These are phyloP conservation scores for Ambrosiella xylebori DNA, from an alignment of 2,329 filamentous ascomycete species.

Conservation along the genomic window DNA sequence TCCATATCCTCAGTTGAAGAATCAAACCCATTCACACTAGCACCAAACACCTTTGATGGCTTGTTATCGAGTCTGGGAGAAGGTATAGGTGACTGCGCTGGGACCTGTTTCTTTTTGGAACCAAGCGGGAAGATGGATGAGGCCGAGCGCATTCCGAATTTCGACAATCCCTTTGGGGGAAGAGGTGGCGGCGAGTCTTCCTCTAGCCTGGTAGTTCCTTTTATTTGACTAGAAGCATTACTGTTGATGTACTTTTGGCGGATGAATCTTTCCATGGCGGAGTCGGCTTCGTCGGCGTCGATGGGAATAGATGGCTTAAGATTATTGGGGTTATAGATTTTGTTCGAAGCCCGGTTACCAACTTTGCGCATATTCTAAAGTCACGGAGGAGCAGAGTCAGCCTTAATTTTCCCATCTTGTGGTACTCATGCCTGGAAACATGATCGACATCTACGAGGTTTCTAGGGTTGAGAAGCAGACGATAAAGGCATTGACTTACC, in stretches of 20 bases:
- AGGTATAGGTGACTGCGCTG: slow-evolving; percentile 14
- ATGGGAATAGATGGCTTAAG: slow-evolving; percentile 69
- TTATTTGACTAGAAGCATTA: slow-evolving; percentile 24
- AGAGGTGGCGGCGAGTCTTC: slow-evolving; percentile 40
- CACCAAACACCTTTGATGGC: slow-evolving; percentile 51
- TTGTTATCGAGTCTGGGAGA: slow-evolving; percentile 38
- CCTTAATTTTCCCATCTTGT: neutral
- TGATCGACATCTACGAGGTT: neutral
- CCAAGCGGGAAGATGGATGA: slow-evolving; percentile 53
- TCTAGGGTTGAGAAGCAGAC: neutral
- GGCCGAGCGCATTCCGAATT: slow-evolving; percentile 39
- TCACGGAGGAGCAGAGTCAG: neutral
- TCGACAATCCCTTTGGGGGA: slow-evolving; percentile 44
- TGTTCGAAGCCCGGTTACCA: slow-evolving; percentile 75
- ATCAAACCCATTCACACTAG: slow-evolving; percentile 33
- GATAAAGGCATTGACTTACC: slow-evolving; percentile 33
- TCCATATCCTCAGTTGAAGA: slow-evolving; percentile 44
- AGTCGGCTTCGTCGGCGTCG: slow-evolving; percentile 82
- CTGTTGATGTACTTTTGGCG: slow-evolving; percentile 74
- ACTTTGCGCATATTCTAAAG: slow-evolving; percentile 79
- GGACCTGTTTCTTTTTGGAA: slow-evolving; percentile 35
- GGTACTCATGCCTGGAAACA: neutral
- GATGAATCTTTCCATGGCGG: slow-evolving; percentile 89
- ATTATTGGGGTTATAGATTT: slow-evolving; percentile 73
- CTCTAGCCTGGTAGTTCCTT: slow-evolving; percentile 33